A percentile compares a stretch with the other conserved stretches of the same genome.
Evolutionary conservation across 768 basidiomycete species (phyloP).

Genomic region (Pisolithus orientalis): DNA sequence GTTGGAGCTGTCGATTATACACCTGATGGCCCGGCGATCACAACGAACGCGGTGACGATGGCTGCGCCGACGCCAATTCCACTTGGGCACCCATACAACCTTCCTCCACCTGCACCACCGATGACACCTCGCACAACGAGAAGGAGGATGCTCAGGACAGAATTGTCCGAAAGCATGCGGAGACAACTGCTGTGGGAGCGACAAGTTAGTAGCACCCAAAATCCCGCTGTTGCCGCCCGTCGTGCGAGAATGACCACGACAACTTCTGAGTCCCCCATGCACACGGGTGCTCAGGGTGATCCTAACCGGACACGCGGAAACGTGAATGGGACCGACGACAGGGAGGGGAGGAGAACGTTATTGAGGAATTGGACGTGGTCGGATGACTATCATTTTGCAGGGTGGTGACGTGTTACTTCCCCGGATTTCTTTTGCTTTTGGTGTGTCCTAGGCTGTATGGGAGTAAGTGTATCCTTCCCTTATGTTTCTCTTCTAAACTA

Average conservation of each 20-base stretch:
- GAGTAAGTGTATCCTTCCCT: slow-evolving; percentile 3
- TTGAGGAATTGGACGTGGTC: slow-evolving; percentile 64
- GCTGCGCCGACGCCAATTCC: slow-evolving; percentile 49
- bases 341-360: slow-evolving; percentile 40
- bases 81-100: slow-evolving; percentile 62
- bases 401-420: slow-evolving; percentile 41
- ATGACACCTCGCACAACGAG: slow-evolving; percentile 85
- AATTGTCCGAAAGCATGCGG: slow-evolving; percentile 79
- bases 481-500: background rate
- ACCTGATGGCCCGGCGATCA: slow-evolving; percentile 10
- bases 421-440: slow-evolving; percentile 4
- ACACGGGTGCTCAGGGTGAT: slow-evolving; percentile 5
- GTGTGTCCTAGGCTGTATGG: slow-evolving; percentile 17
- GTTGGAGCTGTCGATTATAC: background rate
- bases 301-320: slow-evolving; percentile 11
- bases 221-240: slow-evolving; percentile 33
- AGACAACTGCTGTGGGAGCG: slow-evolving; percentile 79
- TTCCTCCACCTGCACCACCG: slow-evolving; percentile 58
- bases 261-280: slow-evolving; percentile 3
- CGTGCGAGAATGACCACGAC: slow-evolving; percentile 26
- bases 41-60: slow-evolving; percentile 19
- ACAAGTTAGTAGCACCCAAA: slow-evolving; percentile 50
- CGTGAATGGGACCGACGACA: slow-evolving; percentile 24
- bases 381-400: slow-evolving; percentile 58
- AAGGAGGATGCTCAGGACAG: slow-evolving; percentile 75